A percentile compares a stretch with the other conserved stretches of the same genome.
These are phyloP conservation scores for Acanthamoeba culbertsoni DNA, from an alignment of 208 protist species.

Conservation along the genomic window DNA sequence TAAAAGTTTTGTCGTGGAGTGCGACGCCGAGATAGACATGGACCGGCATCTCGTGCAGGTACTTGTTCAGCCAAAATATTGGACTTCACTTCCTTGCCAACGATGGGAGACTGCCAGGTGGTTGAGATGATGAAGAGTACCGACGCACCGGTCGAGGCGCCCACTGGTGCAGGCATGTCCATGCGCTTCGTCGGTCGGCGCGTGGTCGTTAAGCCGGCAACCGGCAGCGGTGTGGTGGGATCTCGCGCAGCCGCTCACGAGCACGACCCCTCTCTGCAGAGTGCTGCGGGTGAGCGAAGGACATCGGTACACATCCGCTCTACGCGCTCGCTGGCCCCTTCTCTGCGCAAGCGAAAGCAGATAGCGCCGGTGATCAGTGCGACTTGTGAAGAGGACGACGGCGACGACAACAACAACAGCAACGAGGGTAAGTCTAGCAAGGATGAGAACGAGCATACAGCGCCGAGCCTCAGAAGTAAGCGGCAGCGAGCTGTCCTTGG, in stretches of 20 bases:
- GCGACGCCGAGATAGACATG: constrained; percentile 43
- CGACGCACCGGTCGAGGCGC: not conserved
- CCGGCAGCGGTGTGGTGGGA: not conserved
- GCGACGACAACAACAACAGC: not conserved
- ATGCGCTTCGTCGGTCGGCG: not conserved
- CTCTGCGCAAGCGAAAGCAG: constrained; percentile 40
- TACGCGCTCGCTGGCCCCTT: not conserved
- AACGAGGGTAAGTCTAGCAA: too few relatives aligned
- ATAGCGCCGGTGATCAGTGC: not conserved
- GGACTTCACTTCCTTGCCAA: too few relatives aligned
- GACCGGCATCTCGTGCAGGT: constrained; percentile 44
- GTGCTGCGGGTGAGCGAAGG: too few relatives aligned
- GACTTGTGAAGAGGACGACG: not conserved
- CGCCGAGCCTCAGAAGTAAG: not conserved
- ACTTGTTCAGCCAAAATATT: not conserved
- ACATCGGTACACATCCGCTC: not conserved
- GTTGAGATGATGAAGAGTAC: not conserved
- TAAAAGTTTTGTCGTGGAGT: not conserved
- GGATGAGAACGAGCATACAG: not conserved
- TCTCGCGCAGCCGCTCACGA: too few relatives aligned
- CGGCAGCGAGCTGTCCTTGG: too few relatives aligned
- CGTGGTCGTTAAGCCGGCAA: not conserved
- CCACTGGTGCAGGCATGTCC: not conserved
- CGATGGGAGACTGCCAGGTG: not conserved
- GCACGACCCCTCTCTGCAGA: not conserved